Evolutionary conservation across 2,329 filamentous ascomycete species (phyloP), one percentile per base, ranked within the genome.

Genomic region (Epichloe bromicola): DNA sequence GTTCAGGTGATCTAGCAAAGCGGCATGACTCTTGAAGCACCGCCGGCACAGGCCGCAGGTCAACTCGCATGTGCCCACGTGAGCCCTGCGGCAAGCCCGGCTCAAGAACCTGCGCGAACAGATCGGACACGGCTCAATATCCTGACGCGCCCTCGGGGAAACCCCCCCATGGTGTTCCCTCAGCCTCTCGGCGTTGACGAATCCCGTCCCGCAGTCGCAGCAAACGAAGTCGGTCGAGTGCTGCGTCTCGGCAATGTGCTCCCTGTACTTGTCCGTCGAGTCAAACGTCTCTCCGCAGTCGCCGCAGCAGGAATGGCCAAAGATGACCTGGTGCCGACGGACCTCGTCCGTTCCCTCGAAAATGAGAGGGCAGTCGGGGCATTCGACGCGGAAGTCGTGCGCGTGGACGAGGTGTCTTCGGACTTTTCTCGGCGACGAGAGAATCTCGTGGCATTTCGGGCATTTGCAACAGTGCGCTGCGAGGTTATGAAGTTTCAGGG

Each of bases 161-260:
- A 15, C 14, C 7, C n/a, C 14, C 36, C 36, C 36, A 4, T 38
- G 14, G 37, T 54, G 53, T 11, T 37, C 5, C 6, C 44, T n/a
- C 15, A 54, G n/a, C n/a, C 47, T 45, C 3, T 33, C 5, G 5
- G 17, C 7, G 23, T 14, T 46, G 30, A 34, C 26, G 36, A 54
- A 54, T 3, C 10, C 33, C 19, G 20, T 36, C 17, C 44, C 30
- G 39, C 53, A 54, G 36, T 54, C 52, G 34, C 46, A 52, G 41
- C 52, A 54, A 4, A 30, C 8, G 37, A 54, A 52, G 14, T 50
- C 52, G 4, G 26, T 17, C 14, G 44, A 51, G 8, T 37, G 36
- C 14, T 17, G 10, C 14, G 15, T 10, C 38, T 8, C 7, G 10
- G 11, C n/a, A 15, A 48, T 11, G 30, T 54, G 52, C 3, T n/a